Evolutionary conservation across 768 basidiomycete species (phyloP).

Genomic region (Lactifluus volemus): DNA sequence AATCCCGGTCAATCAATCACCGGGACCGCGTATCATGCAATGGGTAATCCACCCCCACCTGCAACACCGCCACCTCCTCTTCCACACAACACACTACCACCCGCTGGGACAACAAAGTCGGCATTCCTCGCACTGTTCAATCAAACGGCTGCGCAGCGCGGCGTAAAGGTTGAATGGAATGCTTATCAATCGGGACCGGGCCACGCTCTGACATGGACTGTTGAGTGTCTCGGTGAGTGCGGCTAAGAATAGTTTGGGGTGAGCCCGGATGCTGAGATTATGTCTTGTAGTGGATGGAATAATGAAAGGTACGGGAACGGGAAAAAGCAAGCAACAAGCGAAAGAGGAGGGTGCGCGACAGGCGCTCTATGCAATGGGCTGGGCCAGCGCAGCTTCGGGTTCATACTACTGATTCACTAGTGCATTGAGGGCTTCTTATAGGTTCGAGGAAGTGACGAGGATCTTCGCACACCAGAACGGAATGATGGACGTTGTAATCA

Average conservation of each 20-base stretch:
- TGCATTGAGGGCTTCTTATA: neutral
- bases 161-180: constrained; percentile 51
- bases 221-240: constrained; percentile 57
- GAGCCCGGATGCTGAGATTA: neutral
- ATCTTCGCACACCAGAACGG: neutral
- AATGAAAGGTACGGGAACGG: constrained; percentile 54
- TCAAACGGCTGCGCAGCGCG: constrained; percentile 59
- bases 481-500: too few species aligned
- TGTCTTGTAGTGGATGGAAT: constrained; percentile 53
- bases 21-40: too few species aligned
- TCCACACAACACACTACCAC: constrained; percentile 48
- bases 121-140: constrained; percentile 70
- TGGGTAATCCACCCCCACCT: constrained; percentile 25
- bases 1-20: constrained; percentile 2
- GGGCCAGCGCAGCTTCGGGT: constrained; percentile 34
- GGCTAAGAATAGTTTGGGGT: neutral
- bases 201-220: constrained; percentile 60
- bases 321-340: constrained; percentile 62
- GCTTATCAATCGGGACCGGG: constrained; percentile 54
- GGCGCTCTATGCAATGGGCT: constrained; percentile 70
- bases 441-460: neutral
- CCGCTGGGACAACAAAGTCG: constrained; percentile 53
- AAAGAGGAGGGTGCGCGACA: constrained; percentile 70
- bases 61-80: constrained; percentile 30
- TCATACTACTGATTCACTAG: neutral